These are phyloP conservation scores for Botryotinia narcissicola DNA, from an alignment of 2,329 filamentous ascomycete genomes.

Conservation along the genomic window DNA sequence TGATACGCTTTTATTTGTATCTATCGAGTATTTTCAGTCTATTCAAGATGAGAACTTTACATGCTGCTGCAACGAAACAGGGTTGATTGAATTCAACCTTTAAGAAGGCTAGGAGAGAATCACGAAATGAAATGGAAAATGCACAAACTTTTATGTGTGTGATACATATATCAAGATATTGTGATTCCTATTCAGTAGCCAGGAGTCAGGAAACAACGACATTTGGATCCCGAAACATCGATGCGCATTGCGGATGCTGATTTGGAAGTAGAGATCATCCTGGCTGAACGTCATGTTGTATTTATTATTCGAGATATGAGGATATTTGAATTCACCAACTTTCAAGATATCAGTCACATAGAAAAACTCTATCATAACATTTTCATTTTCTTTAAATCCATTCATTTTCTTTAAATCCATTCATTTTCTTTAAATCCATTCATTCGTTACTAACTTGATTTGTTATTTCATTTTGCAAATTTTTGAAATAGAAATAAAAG, in stretches of 20 bases:
- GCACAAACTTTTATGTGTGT: too few species aligned
- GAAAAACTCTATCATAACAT: fast-evolving
- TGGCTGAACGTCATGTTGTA: background rate
- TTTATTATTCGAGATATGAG: too few species aligned
- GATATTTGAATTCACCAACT: background rate
- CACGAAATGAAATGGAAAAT: too few species aligned
- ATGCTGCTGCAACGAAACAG: background rate
- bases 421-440: background rate
- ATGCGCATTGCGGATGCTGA: background rate
- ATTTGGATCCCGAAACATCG: background rate
- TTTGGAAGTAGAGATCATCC: too few species aligned
- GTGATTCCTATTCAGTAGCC: background rate
- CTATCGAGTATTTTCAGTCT: background rate
- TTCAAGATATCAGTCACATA: background rate
- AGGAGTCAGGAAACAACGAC: background rate
- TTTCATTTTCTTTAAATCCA: background rate
- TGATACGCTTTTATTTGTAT: background rate
- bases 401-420: background rate
- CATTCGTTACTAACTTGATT: background rate
- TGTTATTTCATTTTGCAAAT: too few species aligned
- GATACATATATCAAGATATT: too few species aligned
- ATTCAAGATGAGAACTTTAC: too few species aligned
- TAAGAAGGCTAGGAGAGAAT: too few species aligned
- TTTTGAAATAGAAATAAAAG: background rate
- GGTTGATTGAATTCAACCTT: too few species aligned